phyloP scores from a whole-genome alignment of 768 basidiomycete species.

The Lactarius evosmus region DNA sequence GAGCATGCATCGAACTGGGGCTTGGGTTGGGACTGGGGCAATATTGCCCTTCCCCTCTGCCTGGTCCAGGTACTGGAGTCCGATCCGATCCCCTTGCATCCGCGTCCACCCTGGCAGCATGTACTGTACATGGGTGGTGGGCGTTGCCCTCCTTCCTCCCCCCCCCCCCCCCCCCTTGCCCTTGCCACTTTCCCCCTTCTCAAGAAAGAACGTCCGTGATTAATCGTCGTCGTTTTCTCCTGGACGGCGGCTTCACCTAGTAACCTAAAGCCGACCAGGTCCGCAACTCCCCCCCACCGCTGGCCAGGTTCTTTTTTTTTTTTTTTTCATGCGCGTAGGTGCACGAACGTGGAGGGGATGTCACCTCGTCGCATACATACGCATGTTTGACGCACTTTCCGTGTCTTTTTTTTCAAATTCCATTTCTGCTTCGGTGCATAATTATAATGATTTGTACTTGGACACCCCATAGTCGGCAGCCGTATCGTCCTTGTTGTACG shows the following conservation, averaged over 20 bases:
- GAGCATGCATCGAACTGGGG: background rate
- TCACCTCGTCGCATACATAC: background rate
- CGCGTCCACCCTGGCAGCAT: background rate
- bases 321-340: background rate
- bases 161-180: too few relatives aligned
- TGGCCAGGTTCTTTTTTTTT: background rate
- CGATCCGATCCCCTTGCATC: background rate
- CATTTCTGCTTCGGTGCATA: background rate
- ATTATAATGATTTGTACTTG: background rate
- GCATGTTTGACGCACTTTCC: background rate
- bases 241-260: background rate
- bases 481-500: background rate
- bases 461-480: too few relatives aligned
- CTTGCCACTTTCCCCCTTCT: background rate
- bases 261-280: background rate
- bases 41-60: background rate
- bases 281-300: background rate
- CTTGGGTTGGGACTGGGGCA: background rate
- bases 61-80: background rate
- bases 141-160: background rate
- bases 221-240: background rate
- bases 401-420: background rate
- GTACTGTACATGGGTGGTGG: background rate
- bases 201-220: background rate
- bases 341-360: background rate